Evolutionary conservation across 164 flowering plant genomes (phyloP).

Genomic region (Tinospora cordifolia): DNA sequence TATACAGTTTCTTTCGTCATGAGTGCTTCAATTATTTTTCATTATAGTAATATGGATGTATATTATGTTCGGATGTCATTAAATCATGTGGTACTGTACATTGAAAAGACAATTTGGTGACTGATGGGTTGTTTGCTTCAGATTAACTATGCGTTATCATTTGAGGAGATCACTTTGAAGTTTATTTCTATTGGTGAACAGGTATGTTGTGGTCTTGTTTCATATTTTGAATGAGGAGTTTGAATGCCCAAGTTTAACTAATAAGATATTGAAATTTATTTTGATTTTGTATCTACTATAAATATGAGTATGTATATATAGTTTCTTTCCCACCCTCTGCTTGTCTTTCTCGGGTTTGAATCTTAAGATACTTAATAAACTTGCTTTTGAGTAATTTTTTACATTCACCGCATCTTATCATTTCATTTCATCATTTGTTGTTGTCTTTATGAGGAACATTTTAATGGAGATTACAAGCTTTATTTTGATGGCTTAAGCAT

Average conservation of each 20-base stretch:
- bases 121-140: slow-evolving; percentile 30
- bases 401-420: not conserved
- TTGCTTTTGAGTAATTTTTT: not conserved
- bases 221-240: not conserved
- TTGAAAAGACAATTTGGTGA: slow-evolving; percentile 5
- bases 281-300: no score
- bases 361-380: not conserved
- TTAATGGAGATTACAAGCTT: not conserved
- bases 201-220: slow-evolving; percentile 33
- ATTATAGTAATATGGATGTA: not conserved
- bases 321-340: no score
- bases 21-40: not conserved
- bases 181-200: slow-evolving; percentile 78
- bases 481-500: not conserved
- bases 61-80: not conserved
- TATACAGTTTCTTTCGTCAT: not conserved
- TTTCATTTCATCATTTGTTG: not conserved
- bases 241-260: not conserved
- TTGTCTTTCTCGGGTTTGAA: not conserved
- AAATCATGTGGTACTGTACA: not conserved
- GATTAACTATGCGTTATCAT: slow-evolving; percentile 82
- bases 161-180: slow-evolving; percentile 95
- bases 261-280: not conserved
- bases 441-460: not conserved
- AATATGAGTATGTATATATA: no score